A percentile compares a stretch with the other conserved stretches of the same genome.
Evolutionary conservation across 139 green algal genomes (phyloP).

Genomic region (Chlamydomonas urium): DNA sequence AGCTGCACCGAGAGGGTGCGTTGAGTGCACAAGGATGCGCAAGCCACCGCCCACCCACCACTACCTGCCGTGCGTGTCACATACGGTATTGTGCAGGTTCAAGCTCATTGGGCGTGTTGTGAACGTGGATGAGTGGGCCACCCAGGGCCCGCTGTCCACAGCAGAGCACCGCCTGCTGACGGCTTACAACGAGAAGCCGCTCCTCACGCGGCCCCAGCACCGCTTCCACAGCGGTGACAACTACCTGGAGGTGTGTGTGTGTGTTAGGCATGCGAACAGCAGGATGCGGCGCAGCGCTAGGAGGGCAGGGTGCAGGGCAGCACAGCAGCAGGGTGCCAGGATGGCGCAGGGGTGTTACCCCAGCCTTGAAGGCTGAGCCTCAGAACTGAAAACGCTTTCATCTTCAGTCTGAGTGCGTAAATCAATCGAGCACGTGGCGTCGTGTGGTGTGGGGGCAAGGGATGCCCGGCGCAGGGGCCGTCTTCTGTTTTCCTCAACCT

Average conservation of each 20-base stretch:
- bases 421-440: no score
- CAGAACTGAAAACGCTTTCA: no score
- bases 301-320: no score
- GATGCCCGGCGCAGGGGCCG: no score
- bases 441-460: no score
- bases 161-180: slow-evolving; percentile 63
- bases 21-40: neutral
- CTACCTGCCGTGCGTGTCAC: neutral
- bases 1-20: neutral
- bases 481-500: no score
- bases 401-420: no score
- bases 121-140: slow-evolving; percentile 77
- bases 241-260: slow-evolving; percentile 28
- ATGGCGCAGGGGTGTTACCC: no score
- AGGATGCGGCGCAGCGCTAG: neutral
- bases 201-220: slow-evolving; percentile 80
- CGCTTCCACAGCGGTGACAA: slow-evolving; percentile 15
- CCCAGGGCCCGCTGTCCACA: slow-evolving; percentile 52
- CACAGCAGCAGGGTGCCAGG: no score
- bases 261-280: neutral
- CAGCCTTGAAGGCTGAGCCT: no score
- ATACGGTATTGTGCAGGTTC: slow-evolving; percentile 36
- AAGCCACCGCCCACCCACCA: neutral
- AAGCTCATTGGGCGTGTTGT: slow-evolving; percentile 80
- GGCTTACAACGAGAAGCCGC: slow-evolving; percentile 85